Base-by-base conservation (phyloP, 2,329 filamentous ascomycete genomes). In the Ceratocystis alfenasii region DNA sequence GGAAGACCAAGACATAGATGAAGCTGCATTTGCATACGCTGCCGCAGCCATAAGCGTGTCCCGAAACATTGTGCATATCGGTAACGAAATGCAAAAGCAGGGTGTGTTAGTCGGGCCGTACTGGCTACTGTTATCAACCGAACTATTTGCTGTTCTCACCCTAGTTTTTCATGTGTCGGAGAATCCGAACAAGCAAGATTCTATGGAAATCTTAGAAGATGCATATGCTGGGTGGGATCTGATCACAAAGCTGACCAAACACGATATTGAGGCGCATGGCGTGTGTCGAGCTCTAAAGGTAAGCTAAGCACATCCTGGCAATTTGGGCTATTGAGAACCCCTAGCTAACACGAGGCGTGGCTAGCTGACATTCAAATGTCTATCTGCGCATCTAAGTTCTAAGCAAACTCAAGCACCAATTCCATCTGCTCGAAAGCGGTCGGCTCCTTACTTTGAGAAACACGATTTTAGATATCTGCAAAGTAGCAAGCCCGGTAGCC, bases 191-290 rank as follows among this genome's bases (percentile, higher is more conserved):
- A 90, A 88, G 71, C 77, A 82, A 3, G 88, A 87, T 1, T 86
- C 87, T 5, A 81, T 87, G 63, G 91, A 95, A 68, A 87, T 96
- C 25, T 78, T 96, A 68, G 87, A 87, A 64, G 93, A 97, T 75
- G 93, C 92, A 0, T 81, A 86, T 68, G 88, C 90, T 69, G 94
- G 93, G 20, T 89, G 89, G 72, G 87, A 93, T 69, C 89, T 92
- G 69, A 83, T 97, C 68, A 84, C 86, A 63, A 86, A 85, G 17
- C 80, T 97, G 67, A 88, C 91, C 2, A 86, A 88, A 71, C 87
- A 88, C 71, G 96, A 91, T 72, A 82, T 95, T 80, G 91, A 92
- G 45, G 94, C 94, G 2, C 90, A 96, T 73, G 82, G 90, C 68
- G 94, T 95, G 71, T 90, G 89, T 0, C 81, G 80, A 59, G 87